Percentiles rank a stretch among this genome's conserved stretches.
phyloP scores from a whole-genome alignment of 2,329 filamentous ascomycete species.

The Daldinia sp. region DNA sequence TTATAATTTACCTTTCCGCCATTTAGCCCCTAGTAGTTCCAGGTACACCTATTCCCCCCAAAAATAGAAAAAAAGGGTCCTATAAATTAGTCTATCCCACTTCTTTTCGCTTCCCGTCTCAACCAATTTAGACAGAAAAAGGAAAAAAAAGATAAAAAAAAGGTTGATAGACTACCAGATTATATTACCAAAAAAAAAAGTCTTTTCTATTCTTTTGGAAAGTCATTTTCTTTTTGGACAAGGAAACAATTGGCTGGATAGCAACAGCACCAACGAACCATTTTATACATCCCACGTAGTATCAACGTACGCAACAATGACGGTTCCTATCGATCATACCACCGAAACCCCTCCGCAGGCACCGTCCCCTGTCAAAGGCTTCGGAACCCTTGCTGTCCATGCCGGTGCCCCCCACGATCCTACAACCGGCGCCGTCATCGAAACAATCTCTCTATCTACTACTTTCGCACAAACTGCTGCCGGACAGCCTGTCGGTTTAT shows the following conservation, averaged over 20 bases:
- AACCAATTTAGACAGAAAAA: background rate
- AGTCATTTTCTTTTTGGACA: background rate
- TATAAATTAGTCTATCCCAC: slow-evolving; percentile 5
- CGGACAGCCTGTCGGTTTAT: slow-evolving; percentile 84
- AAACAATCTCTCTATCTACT: slow-evolving; percentile 93
- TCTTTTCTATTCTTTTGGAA: background rate
- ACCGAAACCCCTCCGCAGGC: slow-evolving; percentile 78
- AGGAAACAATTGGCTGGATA: background rate
- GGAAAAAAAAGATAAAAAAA: background rate
- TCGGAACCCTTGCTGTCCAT: slow-evolving; percentile 95
- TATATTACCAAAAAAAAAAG: background rate
- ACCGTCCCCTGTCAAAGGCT: slow-evolving; percentile 77
- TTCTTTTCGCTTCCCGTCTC: background rate
- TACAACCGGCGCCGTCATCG: slow-evolving; percentile 92
- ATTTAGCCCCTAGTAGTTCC: background rate
- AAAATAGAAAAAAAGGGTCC: slow-evolving; percentile 11
- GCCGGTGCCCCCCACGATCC: slow-evolving; percentile 92
- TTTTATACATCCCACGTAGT: background rate
- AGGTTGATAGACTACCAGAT: background rate
- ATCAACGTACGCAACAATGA: slow-evolving; percentile 34
- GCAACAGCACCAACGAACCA: slow-evolving; percentile 1
- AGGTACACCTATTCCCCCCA: background rate
- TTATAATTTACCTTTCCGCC: background rate
- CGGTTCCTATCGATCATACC: slow-evolving; percentile 48
- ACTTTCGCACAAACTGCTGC: slow-evolving; percentile 93